Conservation (phyloP, 768 basidiomycete genomes). For the Trametes gibbosa region DNA sequence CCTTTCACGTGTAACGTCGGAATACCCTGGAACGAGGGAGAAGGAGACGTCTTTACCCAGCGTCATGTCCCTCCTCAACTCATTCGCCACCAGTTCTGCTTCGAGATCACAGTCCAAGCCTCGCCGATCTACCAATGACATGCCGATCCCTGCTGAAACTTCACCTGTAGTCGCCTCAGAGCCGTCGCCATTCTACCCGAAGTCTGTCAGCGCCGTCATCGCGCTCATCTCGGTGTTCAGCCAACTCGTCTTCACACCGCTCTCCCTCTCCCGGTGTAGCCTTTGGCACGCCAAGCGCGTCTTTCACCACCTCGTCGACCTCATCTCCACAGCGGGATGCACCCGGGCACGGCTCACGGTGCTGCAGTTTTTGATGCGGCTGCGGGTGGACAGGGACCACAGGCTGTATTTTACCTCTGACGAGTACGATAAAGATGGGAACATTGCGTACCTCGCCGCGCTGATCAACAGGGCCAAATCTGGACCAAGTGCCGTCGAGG, state of each 20-base stretch:
- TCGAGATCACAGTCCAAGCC: conserved; percentile 59
- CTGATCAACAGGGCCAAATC: conserved; percentile 54
- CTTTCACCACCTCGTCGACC: conserved; percentile 48
- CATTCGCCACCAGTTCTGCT: conserved; percentile 47
- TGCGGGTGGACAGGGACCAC: conserved; percentile 90
- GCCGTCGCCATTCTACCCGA: conserved; percentile 27
- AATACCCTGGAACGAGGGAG: conserved; percentile 40
- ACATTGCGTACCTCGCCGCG: conserved; percentile 55
- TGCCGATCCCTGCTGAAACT: conserved; percentile 30
- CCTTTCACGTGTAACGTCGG: conserved; percentile 58
- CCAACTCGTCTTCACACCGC: conserved; percentile 69
- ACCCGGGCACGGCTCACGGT: conserved; percentile 63
- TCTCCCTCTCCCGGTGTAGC: conserved; percentile 45
- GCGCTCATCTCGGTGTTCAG: conserved; percentile 66
- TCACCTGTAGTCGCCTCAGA: conserved; percentile 25
- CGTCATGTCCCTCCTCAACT: conserved; percentile 63
- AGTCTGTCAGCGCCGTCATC: conserved; percentile 57
- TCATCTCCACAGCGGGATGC: conserved; percentile 47
- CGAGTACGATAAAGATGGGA: conserved; percentile 54
- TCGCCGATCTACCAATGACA: conserved; percentile 34
- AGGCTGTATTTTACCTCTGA: conserved; percentile 65
- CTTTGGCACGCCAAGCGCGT: conserved; percentile 52
- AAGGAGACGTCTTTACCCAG: conserved; percentile 52
- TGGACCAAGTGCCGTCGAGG: conserved; percentile 23
- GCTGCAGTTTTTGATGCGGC: conserved; percentile 83